phyloP scores from a whole-genome alignment of 2,329 filamentous ascomycete species.

The Ceratocystiopsis brevicomis region DNA sequence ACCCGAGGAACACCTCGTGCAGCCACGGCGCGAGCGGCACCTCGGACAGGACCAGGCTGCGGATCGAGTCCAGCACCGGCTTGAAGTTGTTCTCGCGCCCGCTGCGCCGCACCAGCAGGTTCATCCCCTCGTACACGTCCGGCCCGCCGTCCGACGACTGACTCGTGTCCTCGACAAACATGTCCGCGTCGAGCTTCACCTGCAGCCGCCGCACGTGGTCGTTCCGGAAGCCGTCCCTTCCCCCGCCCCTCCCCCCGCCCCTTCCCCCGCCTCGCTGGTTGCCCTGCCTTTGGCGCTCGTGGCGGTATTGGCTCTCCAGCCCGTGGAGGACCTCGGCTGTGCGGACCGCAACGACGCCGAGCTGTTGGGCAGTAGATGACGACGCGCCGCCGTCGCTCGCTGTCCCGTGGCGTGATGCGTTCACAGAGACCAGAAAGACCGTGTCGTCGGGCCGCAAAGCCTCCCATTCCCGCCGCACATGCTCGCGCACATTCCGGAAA shows the following conservation, averaged over 20 bases:
- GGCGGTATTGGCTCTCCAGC: slow-evolving; percentile 69
- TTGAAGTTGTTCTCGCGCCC: slow-evolving; percentile 96
- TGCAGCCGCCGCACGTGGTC: slow-evolving; percentile 50
- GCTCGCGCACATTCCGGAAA: slow-evolving; percentile 57
- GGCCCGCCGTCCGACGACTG: slow-evolving; percentile 44
- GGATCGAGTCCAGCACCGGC: slow-evolving; percentile 79
- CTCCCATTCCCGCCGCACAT: slow-evolving; percentile 76
- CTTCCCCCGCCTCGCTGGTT: slow-evolving; percentile 29
- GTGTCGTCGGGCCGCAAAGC: slow-evolving; percentile 70
- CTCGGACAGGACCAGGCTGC: slow-evolving; percentile 65
- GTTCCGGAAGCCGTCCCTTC: slow-evolving; percentile 34
- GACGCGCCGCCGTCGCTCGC: slow-evolving; percentile 31
- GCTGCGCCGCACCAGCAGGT: slow-evolving; percentile 65
- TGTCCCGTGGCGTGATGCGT: slow-evolving; percentile 34
- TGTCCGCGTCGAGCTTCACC: slow-evolving; percentile 59
- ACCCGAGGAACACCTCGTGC: slow-evolving; percentile 93
- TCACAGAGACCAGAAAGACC: slow-evolving; percentile 67
- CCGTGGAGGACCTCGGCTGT: slow-evolving; percentile 74
- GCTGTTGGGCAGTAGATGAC: slow-evolving; percentile 34
- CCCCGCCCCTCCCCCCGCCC: slow-evolving; percentile 13
- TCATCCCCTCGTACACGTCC: slow-evolving; percentile 69
- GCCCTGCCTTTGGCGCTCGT: slow-evolving; percentile 31
- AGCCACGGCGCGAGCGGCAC: slow-evolving; percentile 79
- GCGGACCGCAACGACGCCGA: slow-evolving; percentile 53
- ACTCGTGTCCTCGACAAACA: slow-evolving; percentile 62